A percentile compares a stretch with the other conserved stretches of the same genome.
phyloP scores from a whole-genome alignment of 805 yeast species.

The Hanseniaspora occidentalis region DNA sequence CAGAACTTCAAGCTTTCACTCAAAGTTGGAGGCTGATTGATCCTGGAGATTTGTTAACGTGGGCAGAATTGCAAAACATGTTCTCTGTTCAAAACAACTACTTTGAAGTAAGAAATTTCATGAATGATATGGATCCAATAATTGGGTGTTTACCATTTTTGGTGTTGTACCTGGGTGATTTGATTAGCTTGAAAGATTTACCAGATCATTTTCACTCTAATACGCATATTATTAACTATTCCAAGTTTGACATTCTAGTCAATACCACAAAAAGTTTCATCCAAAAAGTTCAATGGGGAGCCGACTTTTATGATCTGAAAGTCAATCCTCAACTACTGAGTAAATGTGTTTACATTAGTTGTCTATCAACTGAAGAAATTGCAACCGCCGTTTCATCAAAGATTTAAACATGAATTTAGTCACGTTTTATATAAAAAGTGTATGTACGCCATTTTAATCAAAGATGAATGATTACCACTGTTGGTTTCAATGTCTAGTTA shows the following conservation, averaged over 20 bases:
- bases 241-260: slow-evolving; percentile 65
- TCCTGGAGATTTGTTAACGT: slow-evolving; percentile 56
- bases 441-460: too few relatives aligned
- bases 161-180: slow-evolving; percentile 74
- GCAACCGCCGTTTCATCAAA: slow-evolving; percentile 1
- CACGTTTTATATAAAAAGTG: too few relatives aligned
- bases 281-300: slow-evolving; percentile 76
- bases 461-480: too few relatives aligned
- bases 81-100: slow-evolving; percentile 71
- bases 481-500: too few relatives aligned
- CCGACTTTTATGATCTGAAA: slow-evolving; percentile 43
- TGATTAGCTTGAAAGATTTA: slow-evolving; percentile 47
- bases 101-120: slow-evolving; percentile 38
- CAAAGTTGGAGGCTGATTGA: slow-evolving; percentile 67
- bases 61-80: slow-evolving; percentile 55
- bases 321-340: slow-evolving; percentile 56
- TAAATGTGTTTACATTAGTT: slow-evolving; percentile 70
- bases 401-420: too few relatives aligned
- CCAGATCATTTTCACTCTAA: slow-evolving; percentile 24
- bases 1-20: slow-evolving; percentile 42
- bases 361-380: slow-evolving; percentile 66
- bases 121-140: slow-evolving; percentile 42
- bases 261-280: slow-evolving; percentile 64
- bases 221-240: slow-evolving; percentile 51
- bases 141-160: slow-evolving; percentile 84